Percentiles rank a stretch among this genome's conserved stretches.
Evolutionary conservation across 163 green algal genomes (phyloP).

Genomic region (Scenedesmus sp.): DNA sequence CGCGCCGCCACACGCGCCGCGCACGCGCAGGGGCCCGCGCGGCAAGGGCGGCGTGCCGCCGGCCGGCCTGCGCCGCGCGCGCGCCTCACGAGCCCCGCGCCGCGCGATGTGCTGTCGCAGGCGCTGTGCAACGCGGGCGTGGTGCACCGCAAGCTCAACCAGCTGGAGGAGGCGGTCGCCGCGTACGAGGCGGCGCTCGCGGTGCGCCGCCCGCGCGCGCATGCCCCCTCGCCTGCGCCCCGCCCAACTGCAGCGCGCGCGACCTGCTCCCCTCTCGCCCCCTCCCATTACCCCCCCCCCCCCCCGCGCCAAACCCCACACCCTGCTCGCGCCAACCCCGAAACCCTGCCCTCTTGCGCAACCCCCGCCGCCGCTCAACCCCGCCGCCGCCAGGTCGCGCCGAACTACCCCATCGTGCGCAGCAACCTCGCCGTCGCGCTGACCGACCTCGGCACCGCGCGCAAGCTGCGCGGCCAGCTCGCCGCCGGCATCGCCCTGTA

Average conservation of each 20-base stretch:
- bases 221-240: background rate
- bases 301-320: background rate
- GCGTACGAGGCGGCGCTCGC: conserved; percentile 86
- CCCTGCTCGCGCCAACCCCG: background rate
- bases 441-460: conserved; percentile 73
- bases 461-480: conserved; percentile 53
- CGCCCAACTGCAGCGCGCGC: background rate
- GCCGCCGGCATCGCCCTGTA: conserved; percentile 75
- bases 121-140: conserved; percentile 95
- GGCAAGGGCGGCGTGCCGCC: too few relatives aligned
- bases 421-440: conserved; percentile 87
- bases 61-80: background rate
- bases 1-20: too few relatives aligned
- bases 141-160: conserved; percentile 75
- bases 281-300: background rate
- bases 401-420: conserved; percentile 80
- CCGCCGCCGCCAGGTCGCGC: conserved; percentile 49
- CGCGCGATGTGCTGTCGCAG: conserved; percentile 37
- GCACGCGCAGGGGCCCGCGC: too few relatives aligned
- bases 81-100: background rate
- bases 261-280: background rate
- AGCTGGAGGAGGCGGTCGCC: conserved; percentile 75
- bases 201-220: background rate
- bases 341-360: background rate
- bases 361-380: background rate